Conservation (phyloP, 805 yeast genomes). For the Metschnikowia dekortorum region DNA sequence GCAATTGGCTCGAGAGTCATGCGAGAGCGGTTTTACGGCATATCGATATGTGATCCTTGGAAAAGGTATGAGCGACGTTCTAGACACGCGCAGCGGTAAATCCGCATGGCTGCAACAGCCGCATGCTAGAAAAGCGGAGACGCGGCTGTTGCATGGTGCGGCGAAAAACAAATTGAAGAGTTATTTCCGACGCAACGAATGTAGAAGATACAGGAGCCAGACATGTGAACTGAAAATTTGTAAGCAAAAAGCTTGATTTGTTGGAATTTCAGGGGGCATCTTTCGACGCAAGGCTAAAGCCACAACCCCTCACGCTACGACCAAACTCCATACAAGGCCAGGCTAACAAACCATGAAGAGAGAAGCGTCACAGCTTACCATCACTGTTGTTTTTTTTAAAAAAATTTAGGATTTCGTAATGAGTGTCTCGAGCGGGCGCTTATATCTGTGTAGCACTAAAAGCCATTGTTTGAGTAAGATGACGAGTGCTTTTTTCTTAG, state of each 20-base stretch:
- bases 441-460: background rate
- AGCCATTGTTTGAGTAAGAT: background rate
- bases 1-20: background rate
- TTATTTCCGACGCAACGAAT: background rate
- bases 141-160: constrained; percentile 1
- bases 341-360: background rate
- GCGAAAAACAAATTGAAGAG: background rate
- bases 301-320: no score
- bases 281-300: background rate
- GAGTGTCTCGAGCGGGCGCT: background rate
- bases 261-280: background rate
- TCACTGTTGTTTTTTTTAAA: background rate
- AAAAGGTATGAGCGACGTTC: background rate
- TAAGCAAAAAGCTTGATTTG: background rate
- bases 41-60: background rate
- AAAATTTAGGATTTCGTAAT: background rate
- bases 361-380: no score
- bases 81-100: background rate
- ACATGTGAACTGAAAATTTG: background rate
- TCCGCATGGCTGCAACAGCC: constrained; percentile 1
- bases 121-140: background rate
- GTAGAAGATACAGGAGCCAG: background rate
- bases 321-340: background rate
- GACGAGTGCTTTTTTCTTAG: background rate
- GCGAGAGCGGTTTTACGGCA: background rate